Conservation (phyloP, 441 rosid species). For the Geranium incanum region DNA sequence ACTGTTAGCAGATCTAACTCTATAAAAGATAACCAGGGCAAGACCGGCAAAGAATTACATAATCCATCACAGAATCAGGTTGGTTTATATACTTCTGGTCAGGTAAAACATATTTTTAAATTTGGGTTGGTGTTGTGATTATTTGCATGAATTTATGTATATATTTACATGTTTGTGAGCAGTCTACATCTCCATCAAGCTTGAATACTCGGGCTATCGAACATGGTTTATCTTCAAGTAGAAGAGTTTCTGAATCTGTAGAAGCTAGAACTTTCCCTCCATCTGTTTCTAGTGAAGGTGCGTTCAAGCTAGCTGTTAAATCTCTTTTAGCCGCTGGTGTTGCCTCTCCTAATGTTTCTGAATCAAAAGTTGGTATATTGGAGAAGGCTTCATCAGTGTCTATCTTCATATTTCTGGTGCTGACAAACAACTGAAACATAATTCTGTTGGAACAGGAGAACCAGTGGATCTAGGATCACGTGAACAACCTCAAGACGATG, state of each 20-base stretch:
- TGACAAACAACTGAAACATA: constrained; percentile 28
- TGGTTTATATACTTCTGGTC: constrained; percentile 3
- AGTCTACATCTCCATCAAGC: constrained; percentile 21
- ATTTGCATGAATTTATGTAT: constrained; percentile 3
- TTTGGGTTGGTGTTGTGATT: not conserved
- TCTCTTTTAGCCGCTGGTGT: constrained; percentile 22
- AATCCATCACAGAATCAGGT: constrained; percentile 31
- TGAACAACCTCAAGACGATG: constrained; percentile 28
- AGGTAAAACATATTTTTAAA: not conserved
- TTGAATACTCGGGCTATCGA: constrained; percentile 25
- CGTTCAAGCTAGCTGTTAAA: constrained; percentile 21
- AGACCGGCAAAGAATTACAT: constrained; percentile 36
- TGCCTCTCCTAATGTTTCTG: constrained; percentile 27
- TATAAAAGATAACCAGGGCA: constrained; percentile 47
- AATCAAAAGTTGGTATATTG: constrained; percentile 26
- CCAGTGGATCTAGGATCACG: constrained; percentile 13
- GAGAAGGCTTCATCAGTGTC: constrained; percentile 25
- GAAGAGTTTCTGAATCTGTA: constrained; percentile 28
- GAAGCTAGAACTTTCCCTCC: constrained; percentile 28
- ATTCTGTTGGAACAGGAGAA: constrained; percentile 22
- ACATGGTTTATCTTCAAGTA: constrained; percentile 24
- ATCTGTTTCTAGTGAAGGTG: constrained; percentile 25
- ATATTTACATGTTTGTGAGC: constrained; percentile 33
- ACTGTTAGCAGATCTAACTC: constrained; percentile 44
- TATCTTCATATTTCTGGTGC: constrained; percentile 36